Evolutionary conservation across 1,284 basidiomycete genomes (phyloP), one percentile per base, ranked within the genome.

Genomic region (Thecaphora frezii): DNA sequence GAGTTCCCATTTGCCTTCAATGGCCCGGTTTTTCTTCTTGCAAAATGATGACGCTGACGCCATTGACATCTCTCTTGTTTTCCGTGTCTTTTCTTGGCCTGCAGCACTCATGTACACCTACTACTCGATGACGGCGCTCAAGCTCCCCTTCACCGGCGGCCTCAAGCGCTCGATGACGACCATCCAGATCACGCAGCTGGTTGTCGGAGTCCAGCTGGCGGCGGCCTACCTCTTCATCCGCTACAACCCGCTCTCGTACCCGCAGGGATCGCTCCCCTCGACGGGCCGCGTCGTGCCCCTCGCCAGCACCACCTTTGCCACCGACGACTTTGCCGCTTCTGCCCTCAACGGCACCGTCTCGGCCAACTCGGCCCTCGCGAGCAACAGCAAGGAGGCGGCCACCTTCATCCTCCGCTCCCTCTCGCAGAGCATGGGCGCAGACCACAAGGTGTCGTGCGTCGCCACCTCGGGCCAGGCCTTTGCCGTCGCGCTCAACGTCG

Each of bases 91-190:
- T 18, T 22, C 8, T n/a, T 40, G 38, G 18, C 33, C 12, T 12
- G n/a, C 38, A 40, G 61, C 64, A 21, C 45, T 66, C 23, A 66
- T 66, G 71, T 77, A 76, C 72, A 65, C 60, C 12, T 79, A 72
- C 66, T 79, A 79, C 63, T 68, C 73, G 30, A 59, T 71, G 49
- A 66, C 76, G 23, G 61, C 70, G 13, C 28, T 79, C 33, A 68
- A 67, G 50, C 58, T 79, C 9, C 78, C 73, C 19, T 74, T 78
- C 55, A 76, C 78, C 25, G 58, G 54, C 3, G 66, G 74, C 19
- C 58, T 79, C 44, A 79, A 79, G 66, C 58, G 67, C 22, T 54
- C 51, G 36, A 66, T 74, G 56, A 74, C 72, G 10, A 74, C 69
- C 8, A 68, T 73, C 36, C 72, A 74, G 54, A 74, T 74, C 42